These are phyloP conservation scores for Mitragyna speciosa DNA, from an alignment of 257 asterid genomes.

Conservation along the genomic window DNA sequence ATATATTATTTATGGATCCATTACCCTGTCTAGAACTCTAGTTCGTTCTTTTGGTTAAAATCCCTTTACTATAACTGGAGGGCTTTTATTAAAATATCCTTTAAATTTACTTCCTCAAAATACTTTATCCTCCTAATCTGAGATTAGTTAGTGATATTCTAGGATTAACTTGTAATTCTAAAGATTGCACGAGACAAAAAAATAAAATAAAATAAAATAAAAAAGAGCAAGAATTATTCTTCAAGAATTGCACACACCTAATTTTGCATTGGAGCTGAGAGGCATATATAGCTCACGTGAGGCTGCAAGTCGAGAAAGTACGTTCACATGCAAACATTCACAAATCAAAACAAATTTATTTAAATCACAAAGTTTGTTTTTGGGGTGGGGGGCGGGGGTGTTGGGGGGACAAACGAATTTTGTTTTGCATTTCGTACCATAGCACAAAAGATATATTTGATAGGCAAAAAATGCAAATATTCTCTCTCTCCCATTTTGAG, in stretches of 20 bases:
- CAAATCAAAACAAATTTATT: conserved; percentile 19
- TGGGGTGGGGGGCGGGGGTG: too few species aligned
- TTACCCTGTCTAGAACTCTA: background rate
- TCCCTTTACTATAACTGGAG: background rate
- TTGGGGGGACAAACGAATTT: background rate
- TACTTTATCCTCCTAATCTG: background rate
- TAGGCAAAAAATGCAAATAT: background rate
- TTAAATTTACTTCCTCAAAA: background rate
- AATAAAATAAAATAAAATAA: too few species aligned
- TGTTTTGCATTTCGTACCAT: conserved; percentile 2
- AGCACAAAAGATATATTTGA: background rate
- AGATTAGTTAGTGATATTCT: background rate
- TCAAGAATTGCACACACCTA: background rate
- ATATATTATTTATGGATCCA: background rate
- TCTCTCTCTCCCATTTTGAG: background rate
- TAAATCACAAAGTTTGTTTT: conserved; percentile 8
- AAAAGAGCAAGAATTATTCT: too few species aligned
- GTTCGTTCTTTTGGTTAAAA: background rate
- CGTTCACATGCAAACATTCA: conserved; percentile 24
- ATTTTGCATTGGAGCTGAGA: background rate
- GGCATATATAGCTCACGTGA: conserved; percentile 23
- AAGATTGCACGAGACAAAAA: too few species aligned
- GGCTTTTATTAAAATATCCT: background rate
- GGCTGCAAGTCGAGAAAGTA: conserved; percentile 10
- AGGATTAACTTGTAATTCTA: too few species aligned